Conservation (phyloP, 208 protist genomes). For the Endotrypanum monterogeii region DNA sequence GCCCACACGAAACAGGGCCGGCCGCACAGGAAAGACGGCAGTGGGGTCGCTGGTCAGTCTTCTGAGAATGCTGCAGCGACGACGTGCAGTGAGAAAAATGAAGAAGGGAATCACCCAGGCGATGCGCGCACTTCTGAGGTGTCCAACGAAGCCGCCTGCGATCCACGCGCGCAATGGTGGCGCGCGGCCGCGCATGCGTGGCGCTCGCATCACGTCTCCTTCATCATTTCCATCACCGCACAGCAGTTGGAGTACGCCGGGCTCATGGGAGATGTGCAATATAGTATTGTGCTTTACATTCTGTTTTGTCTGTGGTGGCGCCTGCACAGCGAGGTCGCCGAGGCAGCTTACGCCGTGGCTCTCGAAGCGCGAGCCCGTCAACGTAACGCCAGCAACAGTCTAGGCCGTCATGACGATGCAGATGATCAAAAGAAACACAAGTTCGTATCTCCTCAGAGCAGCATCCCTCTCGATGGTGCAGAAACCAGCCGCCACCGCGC, state of each 20-base stretch:
- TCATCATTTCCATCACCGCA: constrained; percentile 59
- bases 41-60: background rate
- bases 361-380: background rate
- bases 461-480: background rate
- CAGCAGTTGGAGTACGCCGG: constrained; percentile 75
- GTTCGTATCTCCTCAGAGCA: background rate
- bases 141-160: constrained; percentile 6
- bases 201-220: constrained; percentile 52
- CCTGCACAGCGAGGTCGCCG: constrained; percentile 42
- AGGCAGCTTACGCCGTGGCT: constrained; percentile 18
- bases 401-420: background rate
- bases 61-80: background rate
- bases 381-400: background rate
- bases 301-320: constrained; percentile 85
- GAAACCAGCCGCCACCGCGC: background rate
- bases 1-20: background rate
- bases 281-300: constrained; percentile 74
- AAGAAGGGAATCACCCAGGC: background rate
- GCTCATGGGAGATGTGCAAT: constrained; percentile 84
- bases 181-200: constrained; percentile 59
- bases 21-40: background rate
- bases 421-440: background rate
- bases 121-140: background rate
- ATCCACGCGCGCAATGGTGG: constrained; percentile 73
- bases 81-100: background rate